A percentile compares a stretch with the other conserved stretches of the same genome.
phyloP scores from a whole-genome alignment of 2,329 filamentous ascomycete species.

The Ceratocystis eucalypticola region DNA sequence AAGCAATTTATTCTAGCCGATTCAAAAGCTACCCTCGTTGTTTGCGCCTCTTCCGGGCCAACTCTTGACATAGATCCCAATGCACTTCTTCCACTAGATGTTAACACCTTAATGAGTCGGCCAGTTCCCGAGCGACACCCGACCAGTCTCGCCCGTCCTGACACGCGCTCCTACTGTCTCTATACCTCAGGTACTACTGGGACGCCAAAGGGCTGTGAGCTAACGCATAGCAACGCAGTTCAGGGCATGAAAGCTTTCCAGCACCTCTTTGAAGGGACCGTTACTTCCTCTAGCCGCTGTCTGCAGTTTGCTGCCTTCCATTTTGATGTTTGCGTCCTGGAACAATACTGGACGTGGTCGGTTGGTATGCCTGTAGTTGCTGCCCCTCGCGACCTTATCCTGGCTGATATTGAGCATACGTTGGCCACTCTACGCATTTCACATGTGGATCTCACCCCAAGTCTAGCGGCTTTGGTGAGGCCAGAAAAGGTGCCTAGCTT shows the following conservation, averaged over 20 bases:
- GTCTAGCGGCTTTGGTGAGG: constrained; percentile 62
- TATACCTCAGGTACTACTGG: constrained; percentile 84
- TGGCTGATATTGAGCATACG: constrained; percentile 64
- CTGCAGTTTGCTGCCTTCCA: constrained; percentile 90
- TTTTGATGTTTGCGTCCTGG: constrained; percentile 84
- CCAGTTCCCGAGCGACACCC: not conserved
- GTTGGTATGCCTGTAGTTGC: constrained; percentile 75
- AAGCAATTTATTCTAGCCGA: constrained; percentile 68
- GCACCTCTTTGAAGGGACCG: constrained; percentile 60
- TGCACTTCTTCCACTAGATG: constrained; percentile 27
- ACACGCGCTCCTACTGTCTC: constrained; percentile 63
- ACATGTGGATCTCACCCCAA: constrained; percentile 84
- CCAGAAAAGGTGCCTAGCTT: constrained; percentile 71
- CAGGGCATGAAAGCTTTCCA: constrained; percentile 84
- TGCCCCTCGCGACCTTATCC: constrained; percentile 68
- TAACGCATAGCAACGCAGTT: constrained; percentile 78
- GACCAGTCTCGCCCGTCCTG: constrained; percentile 21
- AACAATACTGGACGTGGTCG: constrained; percentile 94
- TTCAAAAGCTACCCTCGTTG: constrained; percentile 49
- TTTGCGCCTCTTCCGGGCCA: constrained; percentile 35
- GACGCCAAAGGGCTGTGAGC: constrained; percentile 72
- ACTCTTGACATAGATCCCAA: not conserved
- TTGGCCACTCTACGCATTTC: constrained; percentile 65
- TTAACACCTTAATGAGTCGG: constrained; percentile 23
- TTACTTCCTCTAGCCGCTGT: constrained; percentile 63